Conservation (phyloP, 257 asterid species). For the Henckelia pumila region DNA sequence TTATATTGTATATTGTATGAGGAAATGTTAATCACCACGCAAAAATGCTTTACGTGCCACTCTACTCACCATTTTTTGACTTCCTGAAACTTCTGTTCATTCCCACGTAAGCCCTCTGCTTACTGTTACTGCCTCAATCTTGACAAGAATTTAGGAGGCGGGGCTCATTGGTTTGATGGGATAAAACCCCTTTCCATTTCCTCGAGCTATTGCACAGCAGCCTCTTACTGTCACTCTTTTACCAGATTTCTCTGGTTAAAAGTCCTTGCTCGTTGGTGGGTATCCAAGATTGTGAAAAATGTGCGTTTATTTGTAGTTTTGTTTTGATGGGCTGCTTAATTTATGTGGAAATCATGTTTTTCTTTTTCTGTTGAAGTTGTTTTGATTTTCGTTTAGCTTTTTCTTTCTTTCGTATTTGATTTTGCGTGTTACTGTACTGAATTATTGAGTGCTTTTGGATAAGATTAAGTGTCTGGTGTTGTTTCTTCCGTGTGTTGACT, state of each 20-base stretch:
- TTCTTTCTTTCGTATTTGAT: neutral
- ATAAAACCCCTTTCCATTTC: neutral
- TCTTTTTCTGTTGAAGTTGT: conserved; percentile 16
- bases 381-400: conserved; percentile 3
- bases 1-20: neutral
- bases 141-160: neutral
- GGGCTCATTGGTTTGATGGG: conserved; percentile 1
- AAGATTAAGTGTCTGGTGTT: neutral
- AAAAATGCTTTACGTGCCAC: conserved; percentile 32
- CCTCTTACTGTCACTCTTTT: neutral
- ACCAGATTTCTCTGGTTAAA: conserved; percentile 27
- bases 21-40: conserved; percentile 27
- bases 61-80: conserved; percentile 20
- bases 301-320: neutral
- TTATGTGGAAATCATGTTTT: conserved; percentile 6
- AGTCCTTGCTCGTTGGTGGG: neutral
- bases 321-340: conserved; percentile 15
- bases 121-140: neutral
- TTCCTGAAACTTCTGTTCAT: conserved; percentile 9
- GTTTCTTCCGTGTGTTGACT: neutral
- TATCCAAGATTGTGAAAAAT: conserved; percentile 1
- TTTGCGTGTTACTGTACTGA: neutral
- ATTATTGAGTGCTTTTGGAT: conserved; percentile 16
- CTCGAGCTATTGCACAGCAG: neutral
- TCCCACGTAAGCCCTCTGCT: conserved; percentile 11